A percentile compares a stretch with the other conserved stretches of the same genome.
Evolutionary conservation across 257 asterid genomes (phyloP).

Genomic region (Gentiana dahurica): DNA sequence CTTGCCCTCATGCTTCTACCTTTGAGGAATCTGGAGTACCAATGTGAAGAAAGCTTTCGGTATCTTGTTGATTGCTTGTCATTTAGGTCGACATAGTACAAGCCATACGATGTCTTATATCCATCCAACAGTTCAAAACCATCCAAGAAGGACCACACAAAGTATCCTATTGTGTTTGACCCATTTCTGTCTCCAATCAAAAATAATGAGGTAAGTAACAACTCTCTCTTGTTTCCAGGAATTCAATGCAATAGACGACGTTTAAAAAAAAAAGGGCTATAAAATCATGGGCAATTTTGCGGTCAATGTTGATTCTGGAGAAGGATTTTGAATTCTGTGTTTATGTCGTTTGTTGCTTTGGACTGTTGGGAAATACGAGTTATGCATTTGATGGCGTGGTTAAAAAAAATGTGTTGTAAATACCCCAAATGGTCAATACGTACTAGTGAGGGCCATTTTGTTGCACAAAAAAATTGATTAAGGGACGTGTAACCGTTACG

Average conservation of each 20-base stretch:
- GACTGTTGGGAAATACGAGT: too few species aligned
- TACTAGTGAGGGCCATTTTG: too few species aligned
- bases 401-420: too few species aligned
- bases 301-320: not conserved
- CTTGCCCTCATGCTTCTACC: conserved; percentile 12
- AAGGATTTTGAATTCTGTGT: too few species aligned
- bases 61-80: conserved; percentile 30
- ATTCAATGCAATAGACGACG: too few species aligned
- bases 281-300: not conserved
- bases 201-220: not conserved
- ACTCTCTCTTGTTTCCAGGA: too few species aligned
- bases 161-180: conserved; percentile 36
- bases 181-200: conserved; percentile 30
- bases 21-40: conserved; percentile 37
- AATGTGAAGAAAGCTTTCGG: conserved; percentile 29
- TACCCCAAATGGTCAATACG: too few species aligned
- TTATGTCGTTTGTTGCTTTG: too few species aligned
- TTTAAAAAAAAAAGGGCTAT: too few species aligned
- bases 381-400: too few species aligned
- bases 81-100: conserved; percentile 46
- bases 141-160: conserved; percentile 46
- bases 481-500: too few species aligned
- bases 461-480: too few species aligned
- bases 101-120: conserved; percentile 23
- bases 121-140: conserved; percentile 41